Conservation (phyloP, 192 early-diverging fungal genomes). For the Anaeromyces robustus region DNA sequence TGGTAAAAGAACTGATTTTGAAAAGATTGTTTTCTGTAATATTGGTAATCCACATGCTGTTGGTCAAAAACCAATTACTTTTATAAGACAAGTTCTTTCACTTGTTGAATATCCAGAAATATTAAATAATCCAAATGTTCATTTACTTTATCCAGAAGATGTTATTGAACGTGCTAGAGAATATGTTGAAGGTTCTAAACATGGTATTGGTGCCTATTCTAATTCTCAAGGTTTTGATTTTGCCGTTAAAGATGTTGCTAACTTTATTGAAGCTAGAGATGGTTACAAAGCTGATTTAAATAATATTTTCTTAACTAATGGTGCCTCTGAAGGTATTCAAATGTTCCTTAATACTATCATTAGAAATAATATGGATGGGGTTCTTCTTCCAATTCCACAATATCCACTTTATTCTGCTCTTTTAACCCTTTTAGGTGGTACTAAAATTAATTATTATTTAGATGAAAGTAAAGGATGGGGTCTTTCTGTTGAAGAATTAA, state of each 20-base stretch:
- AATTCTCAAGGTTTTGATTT: conserved; percentile 74
- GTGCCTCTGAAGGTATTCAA: conserved; percentile 87
- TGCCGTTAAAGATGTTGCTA: conserved; percentile 67
- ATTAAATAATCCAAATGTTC: conserved; percentile 21
- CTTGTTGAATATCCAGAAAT: conserved; percentile 73
- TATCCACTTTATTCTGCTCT: conserved; percentile 96
- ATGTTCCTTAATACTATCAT: conserved; percentile 76
- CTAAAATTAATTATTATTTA: conserved; percentile 80
- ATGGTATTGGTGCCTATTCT: conserved; percentile 79
- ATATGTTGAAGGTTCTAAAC: conserved; percentile 47
- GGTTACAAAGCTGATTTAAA: conserved; percentile 70
- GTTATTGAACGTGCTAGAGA: conserved; percentile 72
- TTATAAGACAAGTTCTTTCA: conserved; percentile 82
- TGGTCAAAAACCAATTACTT: conserved; percentile 79
- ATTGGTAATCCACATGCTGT: conserved; percentile 91
- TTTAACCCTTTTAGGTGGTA: conserved; percentile 64
- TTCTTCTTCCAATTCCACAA: conserved; percentile 98
- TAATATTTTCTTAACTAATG: conserved; percentile 81
- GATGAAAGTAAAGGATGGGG: conserved; percentile 65
- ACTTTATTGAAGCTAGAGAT: conserved; percentile 77
- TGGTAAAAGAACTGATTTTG: conserved; percentile 35
- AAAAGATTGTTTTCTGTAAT: conserved; percentile 58
- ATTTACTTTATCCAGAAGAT: conserved; percentile 61
- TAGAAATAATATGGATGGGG: conserved; percentile 55
- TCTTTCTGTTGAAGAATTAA: conserved; percentile 30